A percentile compares a stretch with the other conserved stretches of the same genome.
These are phyloP conservation scores for Suillus variegatus DNA, from an alignment of 768 basidiomycete genomes.

Conservation along the genomic window DNA sequence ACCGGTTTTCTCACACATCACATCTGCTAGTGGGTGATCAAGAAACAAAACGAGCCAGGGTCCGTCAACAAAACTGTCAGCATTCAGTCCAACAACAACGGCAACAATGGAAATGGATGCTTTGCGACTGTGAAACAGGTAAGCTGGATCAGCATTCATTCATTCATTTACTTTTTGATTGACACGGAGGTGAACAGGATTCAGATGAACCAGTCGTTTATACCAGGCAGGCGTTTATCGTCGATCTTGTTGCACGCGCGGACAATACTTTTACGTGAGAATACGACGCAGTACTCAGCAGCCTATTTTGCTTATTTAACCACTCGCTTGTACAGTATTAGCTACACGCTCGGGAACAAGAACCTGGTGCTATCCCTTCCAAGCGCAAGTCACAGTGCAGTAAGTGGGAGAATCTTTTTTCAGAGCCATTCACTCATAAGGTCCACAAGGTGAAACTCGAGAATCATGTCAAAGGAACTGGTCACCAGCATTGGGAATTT, in stretches of 20 bases:
- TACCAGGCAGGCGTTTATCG: not conserved
- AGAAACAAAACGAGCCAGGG: not conserved
- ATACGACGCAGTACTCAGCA: not conserved
- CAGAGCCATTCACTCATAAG: not conserved
- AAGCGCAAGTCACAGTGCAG: not conserved
- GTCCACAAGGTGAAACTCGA: not conserved
- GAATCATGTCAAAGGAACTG: accelerated
- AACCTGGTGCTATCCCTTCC: not conserved
- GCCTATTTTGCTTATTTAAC: not conserved
- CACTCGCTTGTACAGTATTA: not conserved
- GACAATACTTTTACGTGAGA: not conserved
- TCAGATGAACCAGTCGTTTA: not conserved
- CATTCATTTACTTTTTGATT: not conserved
- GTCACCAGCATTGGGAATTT: not conserved
- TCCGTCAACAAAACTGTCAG: not conserved
- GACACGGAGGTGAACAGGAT: not conserved
- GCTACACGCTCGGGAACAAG: not conserved
- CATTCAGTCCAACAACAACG: not conserved
- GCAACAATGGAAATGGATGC: not conserved
- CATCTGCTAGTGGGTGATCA: not conserved
- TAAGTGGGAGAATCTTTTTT: not conserved
- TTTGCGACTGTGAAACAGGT: not conserved
- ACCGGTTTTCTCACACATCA: not conserved
- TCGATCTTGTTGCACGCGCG: not conserved
- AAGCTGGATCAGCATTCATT: not conserved